phyloP scores from a whole-genome alignment of 2,329 filamentous ascomycete species.

The Exserohilum rostratum region DNA sequence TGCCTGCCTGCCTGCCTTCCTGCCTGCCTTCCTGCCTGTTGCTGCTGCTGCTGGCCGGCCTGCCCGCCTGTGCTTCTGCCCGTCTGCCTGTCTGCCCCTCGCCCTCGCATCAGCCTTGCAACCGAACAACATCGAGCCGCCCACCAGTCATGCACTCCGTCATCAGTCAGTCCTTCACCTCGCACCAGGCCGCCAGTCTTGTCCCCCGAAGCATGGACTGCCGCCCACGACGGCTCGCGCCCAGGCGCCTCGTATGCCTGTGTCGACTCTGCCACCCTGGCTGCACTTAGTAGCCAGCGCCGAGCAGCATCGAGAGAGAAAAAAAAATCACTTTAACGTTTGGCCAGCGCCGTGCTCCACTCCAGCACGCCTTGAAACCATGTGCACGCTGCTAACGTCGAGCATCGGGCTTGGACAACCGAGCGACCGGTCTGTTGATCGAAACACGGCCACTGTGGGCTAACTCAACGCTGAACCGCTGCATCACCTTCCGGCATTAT shows the following conservation, averaged over 20 bases:
- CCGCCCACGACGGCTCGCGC: slow-evolving; percentile 34
- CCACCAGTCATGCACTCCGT: no score
- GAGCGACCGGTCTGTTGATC: slow-evolving; percentile 24
- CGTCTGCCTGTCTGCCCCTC: neutral
- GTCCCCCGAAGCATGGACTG: slow-evolving; percentile 32
- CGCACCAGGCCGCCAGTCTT: slow-evolving; percentile 21
- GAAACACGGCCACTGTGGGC: slow-evolving; percentile 16
- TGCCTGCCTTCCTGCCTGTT: no score
- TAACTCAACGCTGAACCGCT: slow-evolving; percentile 20
- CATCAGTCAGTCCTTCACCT: neutral
- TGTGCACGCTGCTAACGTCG: slow-evolving; percentile 31
- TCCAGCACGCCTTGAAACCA: slow-evolving; percentile 40
- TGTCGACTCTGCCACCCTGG: slow-evolving; percentile 20
- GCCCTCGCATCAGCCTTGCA: slow-evolving; percentile 33
- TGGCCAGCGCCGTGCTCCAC: slow-evolving; percentile 25
- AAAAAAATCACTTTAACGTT: slow-evolving; percentile 28
- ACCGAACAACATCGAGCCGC: neutral
- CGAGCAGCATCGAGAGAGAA: slow-evolving; percentile 11
- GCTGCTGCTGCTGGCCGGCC: no score
- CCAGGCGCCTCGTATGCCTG: slow-evolving; percentile 20
- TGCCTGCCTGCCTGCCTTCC: no score
- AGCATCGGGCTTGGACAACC: slow-evolving; percentile 18
- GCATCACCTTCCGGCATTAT: slow-evolving; percentile 22
- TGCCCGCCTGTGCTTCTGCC: no score
- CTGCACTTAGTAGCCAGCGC: slow-evolving; percentile 33